Base-by-base conservation (phyloP, 108 stramenopile genomes). In the Parmales sp. region DNA sequence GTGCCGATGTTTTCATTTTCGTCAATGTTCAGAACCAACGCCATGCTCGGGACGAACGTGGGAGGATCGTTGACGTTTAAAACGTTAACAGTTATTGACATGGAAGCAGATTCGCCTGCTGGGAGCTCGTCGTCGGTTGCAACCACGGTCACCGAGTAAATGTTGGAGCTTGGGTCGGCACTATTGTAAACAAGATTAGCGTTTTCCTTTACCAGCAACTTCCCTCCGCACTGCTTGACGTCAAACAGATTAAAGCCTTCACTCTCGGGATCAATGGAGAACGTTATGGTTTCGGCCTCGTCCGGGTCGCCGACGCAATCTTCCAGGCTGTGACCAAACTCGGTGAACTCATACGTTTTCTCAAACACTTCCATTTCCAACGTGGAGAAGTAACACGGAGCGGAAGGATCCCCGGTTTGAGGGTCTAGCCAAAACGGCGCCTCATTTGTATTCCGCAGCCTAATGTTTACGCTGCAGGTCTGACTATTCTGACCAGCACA, bases 11-110 rank as follows among this genome's bases (percentile, higher is more conserved):
- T 28, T 2, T 4, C 20, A 6, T 34, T 60, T 34, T 60, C 54
- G 4, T 34, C 3, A 34, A 60, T 60, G 28, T 28, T 60, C 19
- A 48, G 23, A 4, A 23, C 23, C 46, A 23, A 23, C 2, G 46
- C 2, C 46, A 48, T 48, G 31, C 36, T 16, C 7, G 29, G 18
- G 1, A 18, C 3, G 31, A 28, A 60, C 31, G 3, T 19, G 20
- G 54, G 54, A 60, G 54, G n/a, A 34, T 60, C 54, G 54, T 60
- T 60, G 11, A 60, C 54, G 31, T 60, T 60, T 11, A 20, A 18
- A 20, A 60, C 11, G 16, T 19, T 16, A 3, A 60, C 54, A 1
- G 29, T 60, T 18, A 60, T 60, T 34, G 13, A 13, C 11, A 28
- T n/a, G n/a, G n/a, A n/a, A n/a, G n/a, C n/a, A n/a, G 26, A 16